Percentiles rank a stretch among this genome's conserved stretches.
These are phyloP conservation scores for Macrophomina tecta DNA, from an alignment of 2,329 filamentous ascomycete species.

Conservation along the genomic window DNA sequence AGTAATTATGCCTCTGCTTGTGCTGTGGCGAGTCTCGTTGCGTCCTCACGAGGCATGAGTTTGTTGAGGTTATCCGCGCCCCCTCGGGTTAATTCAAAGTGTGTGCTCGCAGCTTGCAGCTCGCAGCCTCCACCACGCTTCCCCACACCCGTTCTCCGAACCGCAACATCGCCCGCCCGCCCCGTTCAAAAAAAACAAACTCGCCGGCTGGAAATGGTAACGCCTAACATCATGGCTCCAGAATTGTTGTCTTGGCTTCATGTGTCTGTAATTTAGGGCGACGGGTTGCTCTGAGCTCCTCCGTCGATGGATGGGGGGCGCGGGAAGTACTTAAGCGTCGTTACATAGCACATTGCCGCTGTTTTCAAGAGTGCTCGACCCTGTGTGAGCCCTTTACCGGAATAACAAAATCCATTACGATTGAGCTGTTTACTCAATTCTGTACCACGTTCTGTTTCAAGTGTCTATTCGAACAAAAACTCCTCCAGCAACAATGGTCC, in stretches of 20 bases:
- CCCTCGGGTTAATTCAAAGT: neutral
- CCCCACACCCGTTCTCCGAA: slow-evolving; percentile 11
- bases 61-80: neutral
- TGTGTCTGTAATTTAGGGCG: no score
- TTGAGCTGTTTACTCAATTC: neutral
- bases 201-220: no score
- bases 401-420: neutral
- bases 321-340: no score
- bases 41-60: neutral
- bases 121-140: neutral
- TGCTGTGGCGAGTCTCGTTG: neutral
- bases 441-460: neutral
- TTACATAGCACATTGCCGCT: no score
- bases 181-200: no score
- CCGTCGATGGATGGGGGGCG: no score
- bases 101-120: neutral
- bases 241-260: no score
- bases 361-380: no score
- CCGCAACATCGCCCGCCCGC: neutral
- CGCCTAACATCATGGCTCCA: no score
- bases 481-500: neutral
- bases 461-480: neutral
- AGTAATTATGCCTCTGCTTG: no score
- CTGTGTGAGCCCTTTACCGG: neutral
- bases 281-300: no score